Conservation (phyloP, 75 land plant genomes). For the Chamaecyparis obtusa region DNA sequence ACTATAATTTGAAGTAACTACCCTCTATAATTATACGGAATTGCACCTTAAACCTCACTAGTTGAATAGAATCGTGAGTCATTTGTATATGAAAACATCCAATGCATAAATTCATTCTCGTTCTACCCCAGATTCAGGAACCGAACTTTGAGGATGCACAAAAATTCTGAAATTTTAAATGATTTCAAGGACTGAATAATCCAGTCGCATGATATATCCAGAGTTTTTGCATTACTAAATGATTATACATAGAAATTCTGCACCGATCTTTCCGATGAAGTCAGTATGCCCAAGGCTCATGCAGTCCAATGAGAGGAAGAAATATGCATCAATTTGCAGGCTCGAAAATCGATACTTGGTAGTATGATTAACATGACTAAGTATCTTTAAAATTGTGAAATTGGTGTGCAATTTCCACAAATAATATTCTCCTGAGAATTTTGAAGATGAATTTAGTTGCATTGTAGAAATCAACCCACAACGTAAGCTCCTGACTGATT, state of each 20-base stretch:
- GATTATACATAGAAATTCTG: not conserved
- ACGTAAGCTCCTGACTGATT: slow-evolving; percentile 20
- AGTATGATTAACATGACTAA: not conserved
- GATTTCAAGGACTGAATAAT: not conserved
- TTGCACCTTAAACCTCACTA: not conserved
- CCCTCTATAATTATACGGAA: not conserved
- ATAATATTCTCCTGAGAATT: slow-evolving; percentile 12
- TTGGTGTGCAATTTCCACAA: slow-evolving; percentile 16
- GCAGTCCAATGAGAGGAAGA: not conserved
- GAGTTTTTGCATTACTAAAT: not conserved
- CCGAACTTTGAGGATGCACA: not conserved
- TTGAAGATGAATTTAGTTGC: slow-evolving; percentile 20
- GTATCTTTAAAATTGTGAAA: not conserved
- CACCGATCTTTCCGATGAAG: not conserved
- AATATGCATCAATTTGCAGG: not conserved
- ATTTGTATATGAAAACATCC: not conserved
- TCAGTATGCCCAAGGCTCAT: not conserved
- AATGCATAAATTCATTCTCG: not conserved
- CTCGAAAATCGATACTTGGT: not conserved
- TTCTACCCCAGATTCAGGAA: not conserved
- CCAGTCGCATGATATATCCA: not conserved
- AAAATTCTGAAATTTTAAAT: not conserved
- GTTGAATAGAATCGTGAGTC: not conserved
- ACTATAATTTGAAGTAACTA: not conserved
- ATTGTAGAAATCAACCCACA: slow-evolving; percentile 18